Base-by-base conservation (phyloP, 805 yeast genomes). In the Kluyveromyces wickerhamii region DNA sequence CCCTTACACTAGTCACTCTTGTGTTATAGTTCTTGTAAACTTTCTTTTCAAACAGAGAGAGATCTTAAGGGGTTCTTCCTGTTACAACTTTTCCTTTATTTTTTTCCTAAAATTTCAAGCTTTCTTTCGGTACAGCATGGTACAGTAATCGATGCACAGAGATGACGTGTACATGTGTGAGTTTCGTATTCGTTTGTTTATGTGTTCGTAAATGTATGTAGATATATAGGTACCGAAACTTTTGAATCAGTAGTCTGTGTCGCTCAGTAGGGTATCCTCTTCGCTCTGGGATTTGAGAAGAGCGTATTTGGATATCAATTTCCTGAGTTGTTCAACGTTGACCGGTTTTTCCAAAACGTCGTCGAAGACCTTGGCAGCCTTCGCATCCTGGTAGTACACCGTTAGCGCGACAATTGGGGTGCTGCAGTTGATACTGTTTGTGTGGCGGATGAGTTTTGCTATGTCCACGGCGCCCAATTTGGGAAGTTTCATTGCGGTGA, bases 391-490 rank as follows among this genome's bases (percentile, higher is more conserved):
- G 26, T 75, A 74, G 46, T 72, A 78, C 1, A 79, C 79, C 1
- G 94, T 83, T 23, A 80, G 57, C 0, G 88, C 87, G 25, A 88
- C 67, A 13, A 87, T 70, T 1, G 88, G 89, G 0, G 96, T 83
- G 15, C 67, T 66, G 1, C 82, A 69, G 51, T 89, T 88, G n/a
- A 74, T 68, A 19, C 88, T 81, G 22, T 77, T 71, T 0, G 96
- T 88, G 43, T 74, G 74, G 49, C 72, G 77, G 36, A 86, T 73
- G 39, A 88, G 62, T 47, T 82, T 79, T 5, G 81, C 80, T 21
- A 89, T 78, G 61, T 87, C 95, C 5, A 75, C 60, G 1, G 84
- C 80, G 42, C 75, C 82, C 19, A 81, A 63, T 40, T 77, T 78
- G 11, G 82, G 73, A 15, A 82, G 62, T 44, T 73, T 73, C 36